Conservation (phyloP, 352 stramenopile genomes). For the Pythium brassicae region DNA sequence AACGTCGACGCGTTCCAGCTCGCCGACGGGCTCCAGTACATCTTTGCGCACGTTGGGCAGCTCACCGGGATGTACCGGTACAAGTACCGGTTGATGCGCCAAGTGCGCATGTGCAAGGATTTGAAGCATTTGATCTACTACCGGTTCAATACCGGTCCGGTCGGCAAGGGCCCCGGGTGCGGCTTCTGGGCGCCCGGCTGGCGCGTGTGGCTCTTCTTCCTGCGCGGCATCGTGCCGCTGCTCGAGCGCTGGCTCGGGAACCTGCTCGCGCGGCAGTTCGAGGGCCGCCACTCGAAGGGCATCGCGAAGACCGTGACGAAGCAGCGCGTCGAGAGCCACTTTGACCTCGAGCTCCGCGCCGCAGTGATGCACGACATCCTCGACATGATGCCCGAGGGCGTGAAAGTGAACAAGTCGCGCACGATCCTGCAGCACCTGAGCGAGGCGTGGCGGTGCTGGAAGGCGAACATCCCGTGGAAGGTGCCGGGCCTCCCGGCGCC, state of each 20-base stretch:
- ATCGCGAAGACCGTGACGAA: constrained; percentile 99
- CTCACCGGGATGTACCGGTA: constrained; percentile 99
- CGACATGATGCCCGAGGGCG: constrained; percentile 99
- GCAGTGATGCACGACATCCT: constrained; percentile 99
- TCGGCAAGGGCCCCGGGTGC: constrained; percentile 98
- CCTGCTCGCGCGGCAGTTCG: constrained; percentile 98
- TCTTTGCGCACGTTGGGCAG: constrained; percentile 99
- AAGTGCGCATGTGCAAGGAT: constrained; percentile 99
- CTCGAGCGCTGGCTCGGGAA: constrained; percentile 99
- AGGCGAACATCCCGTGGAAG: constrained; percentile 99
- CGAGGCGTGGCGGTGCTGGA: constrained; percentile 98
- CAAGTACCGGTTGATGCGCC: constrained; percentile 98
- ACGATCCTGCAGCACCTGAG: constrained; percentile 98
- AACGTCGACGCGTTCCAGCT: constrained; percentile 99
- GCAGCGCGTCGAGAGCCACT: constrained; percentile 99
- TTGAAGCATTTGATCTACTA: constrained; percentile 99
- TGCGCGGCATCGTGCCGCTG: constrained; percentile 97
- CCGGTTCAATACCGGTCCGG: constrained; percentile 99
- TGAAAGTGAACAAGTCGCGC: constrained; percentile 99
- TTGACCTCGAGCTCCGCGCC: constrained; percentile 98
- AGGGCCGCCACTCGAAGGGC: constrained; percentile 98
- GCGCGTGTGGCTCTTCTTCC: constrained; percentile 99
- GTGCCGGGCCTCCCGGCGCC: constrained; percentile 98
- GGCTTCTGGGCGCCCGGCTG: constrained; percentile 99
- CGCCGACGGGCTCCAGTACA: constrained; percentile 99